Conservation (phyloP, 805 yeast genomes). For the Crinitomyces ghanaensis region DNA sequence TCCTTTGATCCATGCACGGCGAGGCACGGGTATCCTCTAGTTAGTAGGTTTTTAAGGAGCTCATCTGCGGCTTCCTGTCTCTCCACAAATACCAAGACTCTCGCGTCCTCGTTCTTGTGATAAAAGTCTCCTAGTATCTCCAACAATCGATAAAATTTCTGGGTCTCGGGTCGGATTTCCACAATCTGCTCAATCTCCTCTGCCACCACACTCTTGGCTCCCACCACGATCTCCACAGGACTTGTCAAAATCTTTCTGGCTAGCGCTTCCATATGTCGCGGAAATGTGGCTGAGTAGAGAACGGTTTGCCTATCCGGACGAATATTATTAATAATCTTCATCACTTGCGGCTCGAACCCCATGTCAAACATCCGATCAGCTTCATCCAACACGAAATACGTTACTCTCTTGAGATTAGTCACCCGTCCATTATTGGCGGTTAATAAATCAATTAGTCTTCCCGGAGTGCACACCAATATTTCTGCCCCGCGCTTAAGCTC, state of each 20-base stretch:
- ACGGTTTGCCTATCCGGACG: constrained; percentile 86
- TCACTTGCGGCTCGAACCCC: constrained; percentile 95
- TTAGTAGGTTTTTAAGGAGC: constrained; percentile 41
- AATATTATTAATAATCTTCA: constrained; percentile 60
- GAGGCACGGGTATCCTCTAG: constrained; percentile 45
- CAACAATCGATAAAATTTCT: constrained; percentile 46
- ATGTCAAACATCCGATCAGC: constrained; percentile 95
- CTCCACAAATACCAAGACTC: constrained; percentile 71
- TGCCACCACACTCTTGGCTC: constrained; percentile 71
- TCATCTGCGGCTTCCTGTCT: constrained; percentile 80
- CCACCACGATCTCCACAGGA: constrained; percentile 71
- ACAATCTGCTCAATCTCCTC: constrained; percentile 67
- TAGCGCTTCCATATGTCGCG: constrained; percentile 61
- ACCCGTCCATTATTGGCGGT: constrained; percentile 76
- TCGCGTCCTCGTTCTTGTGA: constrained; percentile 23
- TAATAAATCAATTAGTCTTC: constrained; percentile 78
- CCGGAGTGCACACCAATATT: constrained; percentile 87
- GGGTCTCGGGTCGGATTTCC: constrained; percentile 42
- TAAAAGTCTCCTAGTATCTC: constrained; percentile 41
- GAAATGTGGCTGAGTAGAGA: constrained; percentile 89
- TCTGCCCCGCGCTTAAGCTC: constrained; percentile 68
- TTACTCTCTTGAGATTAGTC: constrained; percentile 51
- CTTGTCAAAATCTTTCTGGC: constrained; percentile 52
- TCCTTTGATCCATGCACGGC: constrained; percentile 90
- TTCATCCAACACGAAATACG: constrained; percentile 85